phyloP scores from a whole-genome alignment of 2,329 filamentous ascomycete genomes.

The Aureobasidium subglaciale region DNA sequence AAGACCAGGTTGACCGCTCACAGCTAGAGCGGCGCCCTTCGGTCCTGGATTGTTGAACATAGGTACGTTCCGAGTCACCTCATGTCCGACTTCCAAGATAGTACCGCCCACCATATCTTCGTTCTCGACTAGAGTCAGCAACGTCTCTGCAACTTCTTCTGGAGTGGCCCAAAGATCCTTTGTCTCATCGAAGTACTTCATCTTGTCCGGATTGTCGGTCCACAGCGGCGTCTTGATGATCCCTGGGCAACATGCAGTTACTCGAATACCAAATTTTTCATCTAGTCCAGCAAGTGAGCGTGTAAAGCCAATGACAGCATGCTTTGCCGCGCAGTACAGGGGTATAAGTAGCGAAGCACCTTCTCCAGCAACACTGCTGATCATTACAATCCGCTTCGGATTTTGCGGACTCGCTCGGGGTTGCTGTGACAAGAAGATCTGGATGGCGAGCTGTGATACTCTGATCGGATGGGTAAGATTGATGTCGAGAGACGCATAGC shows the following conservation, averaged over 20 bases:
- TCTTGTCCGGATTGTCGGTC: constrained; percentile 55
- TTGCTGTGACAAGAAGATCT: constrained; percentile 34
- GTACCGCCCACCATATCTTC: constrained; percentile 43
- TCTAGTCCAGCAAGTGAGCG: constrained; percentile 46
- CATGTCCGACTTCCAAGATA: constrained; percentile 50
- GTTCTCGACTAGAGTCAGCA: constrained; percentile 50
- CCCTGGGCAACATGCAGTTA: constrained; percentile 55
- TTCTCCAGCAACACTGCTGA: constrained; percentile 40
- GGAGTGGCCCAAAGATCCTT: constrained; percentile 50
- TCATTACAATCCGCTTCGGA: constrained; percentile 41
- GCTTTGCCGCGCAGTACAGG: constrained; percentile 41
- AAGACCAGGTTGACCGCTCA: neutral
- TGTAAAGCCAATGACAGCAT: constrained; percentile 42
- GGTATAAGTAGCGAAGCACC: constrained; percentile 31
- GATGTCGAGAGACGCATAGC: constrained; percentile 38
- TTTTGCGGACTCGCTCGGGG: constrained; percentile 31
- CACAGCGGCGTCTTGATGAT: constrained; percentile 56
- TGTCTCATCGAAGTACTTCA: constrained; percentile 41
- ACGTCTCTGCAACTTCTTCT: constrained; percentile 53
- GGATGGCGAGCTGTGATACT: constrained; percentile 41
- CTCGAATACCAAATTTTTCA: constrained; percentile 43
- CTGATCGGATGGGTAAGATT: constrained; percentile 44
- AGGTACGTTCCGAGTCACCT: constrained; percentile 43
- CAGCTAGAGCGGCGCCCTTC: constrained; percentile 9
- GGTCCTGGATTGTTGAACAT: constrained; percentile 50